phyloP scores from a whole-genome alignment of 345 rosid genomes.

The Rubroshorea leprosula region DNA sequence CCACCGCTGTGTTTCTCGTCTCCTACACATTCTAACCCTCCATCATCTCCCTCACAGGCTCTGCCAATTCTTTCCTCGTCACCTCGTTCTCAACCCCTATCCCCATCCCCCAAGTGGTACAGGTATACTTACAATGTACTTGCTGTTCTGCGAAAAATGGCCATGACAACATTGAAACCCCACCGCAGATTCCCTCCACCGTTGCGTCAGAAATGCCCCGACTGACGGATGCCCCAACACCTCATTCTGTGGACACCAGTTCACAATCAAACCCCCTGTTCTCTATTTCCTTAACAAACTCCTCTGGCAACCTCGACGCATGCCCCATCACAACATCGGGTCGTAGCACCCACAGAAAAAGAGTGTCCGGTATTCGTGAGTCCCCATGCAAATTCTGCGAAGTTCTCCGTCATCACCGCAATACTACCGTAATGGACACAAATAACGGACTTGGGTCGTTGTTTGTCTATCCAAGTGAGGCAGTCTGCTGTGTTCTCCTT shows the following conservation, averaged over 20 bases:
- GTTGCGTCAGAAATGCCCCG: constrained; percentile 9
- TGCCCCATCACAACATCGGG: constrained; percentile 4
- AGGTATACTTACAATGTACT: background rate
- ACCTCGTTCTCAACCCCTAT: background rate
- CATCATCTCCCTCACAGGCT: background rate
- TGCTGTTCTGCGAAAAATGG: constrained; percentile 1
- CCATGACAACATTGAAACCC: background rate
- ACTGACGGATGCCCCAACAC: constrained; percentile 1
- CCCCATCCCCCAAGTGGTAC: background rate
- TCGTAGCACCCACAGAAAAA: constrained; percentile 5
- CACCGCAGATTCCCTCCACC: background rate
- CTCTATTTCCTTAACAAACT: background rate
- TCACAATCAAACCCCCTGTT: background rate
- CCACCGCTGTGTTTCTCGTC: no score
- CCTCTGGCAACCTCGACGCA: background rate
- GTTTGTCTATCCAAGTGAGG: constrained; percentile 1
- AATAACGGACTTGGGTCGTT: constrained; percentile 1
- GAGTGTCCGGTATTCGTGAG: constrained; percentile 5
- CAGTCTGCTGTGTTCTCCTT: constrained; percentile 8
- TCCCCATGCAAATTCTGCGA: constrained; percentile 10
- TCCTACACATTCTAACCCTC: background rate
- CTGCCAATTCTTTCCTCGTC: background rate
- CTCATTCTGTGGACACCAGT: constrained; percentile 6
- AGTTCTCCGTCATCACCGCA: background rate
- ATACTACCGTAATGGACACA: constrained; percentile 5